Conservation (phyloP, 2,329 filamentous ascomycete species). For the Didymella arachidicola region DNA sequence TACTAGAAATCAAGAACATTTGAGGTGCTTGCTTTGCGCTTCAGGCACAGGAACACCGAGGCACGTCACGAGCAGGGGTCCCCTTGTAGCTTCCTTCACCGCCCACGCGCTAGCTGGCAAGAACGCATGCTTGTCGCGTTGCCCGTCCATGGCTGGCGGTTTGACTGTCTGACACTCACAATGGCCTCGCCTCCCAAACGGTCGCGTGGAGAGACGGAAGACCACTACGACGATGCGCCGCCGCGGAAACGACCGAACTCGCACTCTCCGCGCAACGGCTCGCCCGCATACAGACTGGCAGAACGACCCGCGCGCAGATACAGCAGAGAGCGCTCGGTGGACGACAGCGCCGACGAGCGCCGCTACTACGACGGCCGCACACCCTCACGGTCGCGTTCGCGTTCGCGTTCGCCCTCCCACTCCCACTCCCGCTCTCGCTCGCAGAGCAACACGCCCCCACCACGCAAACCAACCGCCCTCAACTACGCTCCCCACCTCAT, state of each 20-base stretch:
- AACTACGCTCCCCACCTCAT: constrained; percentile 75
- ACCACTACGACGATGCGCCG: constrained; percentile 37
- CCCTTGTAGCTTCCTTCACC: constrained; percentile 21
- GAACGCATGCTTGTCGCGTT: constrained; percentile 18
- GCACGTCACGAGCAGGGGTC: constrained; percentile 19
- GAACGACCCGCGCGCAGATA: constrained; percentile 49
- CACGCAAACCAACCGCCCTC: constrained; percentile 63
- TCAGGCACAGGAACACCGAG: constrained; percentile 14
- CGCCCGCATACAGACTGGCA: constrained; percentile 30
- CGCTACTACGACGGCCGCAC: constrained; percentile 35
- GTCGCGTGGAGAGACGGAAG: constrained; percentile 38
- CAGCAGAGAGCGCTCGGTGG: constrained; percentile 38
- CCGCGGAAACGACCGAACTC: constrained; percentile 47
- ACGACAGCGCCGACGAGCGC: constrained; percentile 43
- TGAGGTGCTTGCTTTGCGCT: constrained; percentile 18
- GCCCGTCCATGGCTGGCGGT: constrained; percentile 19
- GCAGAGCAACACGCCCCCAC: constrained; percentile 44
- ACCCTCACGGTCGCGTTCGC: constrained; percentile 35
- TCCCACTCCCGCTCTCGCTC: constrained; percentile 32
- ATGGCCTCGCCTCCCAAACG: constrained; percentile 38
- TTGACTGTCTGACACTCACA: constrained; percentile 26
- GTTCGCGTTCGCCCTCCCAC: constrained; percentile 28
- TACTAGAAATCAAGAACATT: no score
- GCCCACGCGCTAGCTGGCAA: constrained; percentile 26
- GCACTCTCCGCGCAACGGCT: constrained; percentile 32